Conservation (phyloP, 1,139 yeast species). For the Hyphopichia fennica region DNA sequence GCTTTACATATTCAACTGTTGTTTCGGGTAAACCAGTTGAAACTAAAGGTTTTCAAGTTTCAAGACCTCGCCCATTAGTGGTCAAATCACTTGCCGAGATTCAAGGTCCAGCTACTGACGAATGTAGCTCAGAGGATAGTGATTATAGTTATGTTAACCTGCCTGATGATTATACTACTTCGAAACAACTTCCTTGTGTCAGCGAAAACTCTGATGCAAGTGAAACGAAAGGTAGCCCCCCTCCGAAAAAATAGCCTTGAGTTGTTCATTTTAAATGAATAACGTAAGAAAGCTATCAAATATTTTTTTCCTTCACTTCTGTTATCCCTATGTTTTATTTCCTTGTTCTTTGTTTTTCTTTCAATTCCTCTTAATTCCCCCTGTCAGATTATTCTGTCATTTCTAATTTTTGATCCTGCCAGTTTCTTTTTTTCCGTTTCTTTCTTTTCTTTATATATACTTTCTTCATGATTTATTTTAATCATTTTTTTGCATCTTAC, state of each 20-base stretch:
- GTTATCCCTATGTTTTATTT: no score
- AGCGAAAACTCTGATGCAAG: background rate
- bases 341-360: no score
- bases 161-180: background rate
- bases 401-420: no score
- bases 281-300: no score
- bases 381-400: no score
- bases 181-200: background rate
- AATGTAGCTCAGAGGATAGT: background rate
- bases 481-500: no score
- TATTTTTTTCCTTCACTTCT: no score
- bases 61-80: slow-evolving; percentile 42
- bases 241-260: background rate
- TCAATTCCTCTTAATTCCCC: no score
- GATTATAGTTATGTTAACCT: background rate
- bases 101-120: background rate
- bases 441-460: no score
- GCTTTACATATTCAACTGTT: background rate
- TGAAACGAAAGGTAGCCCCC: background rate
- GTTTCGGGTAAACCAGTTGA: background rate
- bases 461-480: no score
- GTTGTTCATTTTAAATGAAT: no score
- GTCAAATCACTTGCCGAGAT: slow-evolving; percentile 21
- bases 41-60: slow-evolving; percentile 37
- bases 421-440: no score